Conservation (phyloP, 2,329 filamentous ascomycete genomes). For the Sporothrix pseudoabietina region DNA sequence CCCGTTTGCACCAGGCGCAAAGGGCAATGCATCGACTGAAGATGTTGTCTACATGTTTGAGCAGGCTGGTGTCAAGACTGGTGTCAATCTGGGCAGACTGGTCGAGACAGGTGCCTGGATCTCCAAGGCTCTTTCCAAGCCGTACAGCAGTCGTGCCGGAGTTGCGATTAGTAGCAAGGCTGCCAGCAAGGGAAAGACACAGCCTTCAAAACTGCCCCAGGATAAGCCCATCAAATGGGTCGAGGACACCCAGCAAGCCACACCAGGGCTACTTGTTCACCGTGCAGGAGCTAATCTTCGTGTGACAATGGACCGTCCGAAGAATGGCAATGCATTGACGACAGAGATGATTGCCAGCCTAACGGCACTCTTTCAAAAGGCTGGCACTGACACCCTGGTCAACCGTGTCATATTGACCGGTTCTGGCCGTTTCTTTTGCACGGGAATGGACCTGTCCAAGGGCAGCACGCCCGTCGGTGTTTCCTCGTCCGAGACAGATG, state of each 20-base stretch:
- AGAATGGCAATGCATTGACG: conserved; percentile 18
- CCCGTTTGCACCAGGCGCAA: conserved; percentile 82
- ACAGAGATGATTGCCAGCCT: neutral
- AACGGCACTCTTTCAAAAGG: neutral
- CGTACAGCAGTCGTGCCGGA: conserved; percentile 66
- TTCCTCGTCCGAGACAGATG: neutral
- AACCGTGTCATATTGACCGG: conserved; percentile 42
- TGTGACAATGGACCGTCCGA: neutral
- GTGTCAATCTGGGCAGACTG: conserved; percentile 68
- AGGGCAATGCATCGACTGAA: conserved; percentile 83
- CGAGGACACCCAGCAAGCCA: neutral
- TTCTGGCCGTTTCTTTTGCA: conserved; percentile 44
- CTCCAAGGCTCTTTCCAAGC: conserved; percentile 61
- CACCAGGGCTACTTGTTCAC: neutral
- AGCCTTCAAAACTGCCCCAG: no score
- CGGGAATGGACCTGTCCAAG: conserved; percentile 41
- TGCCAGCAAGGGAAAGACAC: neutral
- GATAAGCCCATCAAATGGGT: neutral
- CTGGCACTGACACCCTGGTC: conserved; percentile 36
- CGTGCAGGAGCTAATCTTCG: neutral
- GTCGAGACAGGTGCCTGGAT: conserved; percentile 74
- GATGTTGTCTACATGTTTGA: conserved; percentile 79
- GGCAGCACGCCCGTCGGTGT: neutral
- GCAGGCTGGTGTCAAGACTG: conserved; percentile 72
- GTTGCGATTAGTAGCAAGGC: neutral